A percentile compares a stretch with the other conserved stretches of the same genome.
Evolutionary conservation across 1,284 basidiomycete genomes (phyloP).

Genomic region (Apiotrichum brassicae): DNA sequence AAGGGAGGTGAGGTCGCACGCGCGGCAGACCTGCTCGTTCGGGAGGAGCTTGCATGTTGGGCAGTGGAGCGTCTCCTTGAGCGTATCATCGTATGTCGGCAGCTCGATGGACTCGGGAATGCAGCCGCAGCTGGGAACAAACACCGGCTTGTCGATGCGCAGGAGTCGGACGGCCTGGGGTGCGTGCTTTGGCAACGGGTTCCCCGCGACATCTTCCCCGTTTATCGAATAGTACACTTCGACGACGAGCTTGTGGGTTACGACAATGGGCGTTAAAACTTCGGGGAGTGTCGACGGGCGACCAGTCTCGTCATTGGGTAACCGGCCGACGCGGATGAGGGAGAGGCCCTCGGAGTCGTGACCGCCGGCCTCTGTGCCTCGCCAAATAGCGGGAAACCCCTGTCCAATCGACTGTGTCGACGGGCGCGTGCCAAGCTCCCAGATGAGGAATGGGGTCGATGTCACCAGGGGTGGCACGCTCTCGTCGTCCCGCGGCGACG

Average conservation of each 20-base stretch:
- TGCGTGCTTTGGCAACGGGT: neutral
- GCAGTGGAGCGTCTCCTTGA: neutral
- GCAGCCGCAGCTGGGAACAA: constrained; percentile 11
- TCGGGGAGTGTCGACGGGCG: constrained; percentile 31
- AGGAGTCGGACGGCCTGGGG: constrained; percentile 7
- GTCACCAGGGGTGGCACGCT: constrained; percentile 8
- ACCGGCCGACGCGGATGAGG: constrained; percentile 17
- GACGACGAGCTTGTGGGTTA: constrained; percentile 29
- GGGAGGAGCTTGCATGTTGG: constrained; percentile 8
- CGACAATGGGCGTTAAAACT: constrained; percentile 33
- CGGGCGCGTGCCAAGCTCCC: constrained; percentile 17
- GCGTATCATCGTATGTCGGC: neutral
- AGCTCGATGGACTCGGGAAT: constrained; percentile 8
- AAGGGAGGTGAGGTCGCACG: constrained; percentile 14
- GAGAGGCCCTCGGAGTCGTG: constrained; percentile 10
- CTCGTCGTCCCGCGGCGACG: constrained; percentile 26
- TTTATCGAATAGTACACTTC: constrained; percentile 37
- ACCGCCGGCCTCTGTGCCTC: constrained; percentile 18
- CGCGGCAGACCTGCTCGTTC: constrained; percentile 11
- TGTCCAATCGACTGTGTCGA: constrained; percentile 4
- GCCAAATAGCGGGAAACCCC: constrained; percentile 26
- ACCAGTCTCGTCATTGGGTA: constrained; percentile 33
- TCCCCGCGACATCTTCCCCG: constrained; percentile 24
- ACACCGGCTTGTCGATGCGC: constrained; percentile 5
- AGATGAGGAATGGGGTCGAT: constrained; percentile 16